Conservation (phyloP, 768 basidiomycete species). For the Psilocybe subaeruginosa region DNA sequence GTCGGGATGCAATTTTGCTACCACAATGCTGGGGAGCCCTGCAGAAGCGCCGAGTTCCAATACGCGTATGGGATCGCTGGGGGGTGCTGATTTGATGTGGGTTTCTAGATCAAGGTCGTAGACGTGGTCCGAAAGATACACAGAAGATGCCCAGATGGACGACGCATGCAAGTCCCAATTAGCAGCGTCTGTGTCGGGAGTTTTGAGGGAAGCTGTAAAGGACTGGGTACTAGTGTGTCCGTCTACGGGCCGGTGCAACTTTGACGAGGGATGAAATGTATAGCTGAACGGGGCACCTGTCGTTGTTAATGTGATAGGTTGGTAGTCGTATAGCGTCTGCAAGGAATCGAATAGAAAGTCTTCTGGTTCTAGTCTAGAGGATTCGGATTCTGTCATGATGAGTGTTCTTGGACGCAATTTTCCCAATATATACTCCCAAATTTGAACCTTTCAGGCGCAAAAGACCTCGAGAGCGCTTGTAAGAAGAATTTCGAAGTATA, state of each 20-base stretch:
- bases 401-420: too few relatives aligned
- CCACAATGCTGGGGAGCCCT: conserved; percentile 71
- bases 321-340: conserved; percentile 60
- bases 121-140: conserved; percentile 69
- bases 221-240: conserved; percentile 10
- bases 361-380: conserved; percentile 44
- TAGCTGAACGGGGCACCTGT: conserved; percentile 55
- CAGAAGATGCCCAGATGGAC: conserved; percentile 73
- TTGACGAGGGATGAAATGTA: conserved; percentile 13
- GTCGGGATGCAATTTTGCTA: conserved; percentile 51
- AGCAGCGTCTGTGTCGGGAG: conserved; percentile 65
- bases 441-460: too few relatives aligned
- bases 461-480: too few relatives aligned
- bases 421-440: too few relatives aligned
- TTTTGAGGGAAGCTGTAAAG: conserved; percentile 45
- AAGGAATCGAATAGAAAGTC: conserved; percentile 73
- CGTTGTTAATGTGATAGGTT: conserved; percentile 62
- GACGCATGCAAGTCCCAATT: conserved; percentile 83
- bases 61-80: conserved; percentile 32
- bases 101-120: conserved; percentile 43
- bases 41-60: conserved; percentile 79
- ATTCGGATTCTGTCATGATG: neutral
- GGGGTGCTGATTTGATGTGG: conserved; percentile 20
- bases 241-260: conserved; percentile 5
- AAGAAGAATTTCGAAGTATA: neutral